Conservation (phyloP, 441 rosid species). For the Theobroma grandiflorum region DNA sequence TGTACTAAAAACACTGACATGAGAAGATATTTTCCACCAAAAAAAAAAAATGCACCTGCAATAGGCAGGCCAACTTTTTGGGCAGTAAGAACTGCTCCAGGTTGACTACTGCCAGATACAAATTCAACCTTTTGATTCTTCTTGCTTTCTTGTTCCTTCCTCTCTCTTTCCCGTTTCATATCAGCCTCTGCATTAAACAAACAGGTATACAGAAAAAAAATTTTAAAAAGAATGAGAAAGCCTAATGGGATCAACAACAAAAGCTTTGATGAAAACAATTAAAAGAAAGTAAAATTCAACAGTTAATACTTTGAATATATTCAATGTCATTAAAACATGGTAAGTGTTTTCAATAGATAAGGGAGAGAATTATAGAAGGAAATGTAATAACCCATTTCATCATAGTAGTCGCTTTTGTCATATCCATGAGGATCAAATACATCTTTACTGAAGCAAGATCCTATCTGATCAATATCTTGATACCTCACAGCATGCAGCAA, state of each 20-base stretch:
- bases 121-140: conserved; percentile 84
- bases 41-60: conserved; percentile 52
- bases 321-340: not conserved
- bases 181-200: conserved; percentile 63
- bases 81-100: conserved; percentile 57
- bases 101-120: conserved; percentile 68
- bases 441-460: conserved; percentile 94
- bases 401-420: conserved; percentile 82
- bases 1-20: not conserved
- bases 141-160: conserved; percentile 93
- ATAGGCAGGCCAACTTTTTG: conserved; percentile 71
- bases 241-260: not conserved
- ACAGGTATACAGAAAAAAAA: not conserved
- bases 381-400: conserved; percentile 71
- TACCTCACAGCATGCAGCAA: conserved; percentile 92
- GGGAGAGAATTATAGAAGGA: conserved; percentile 24
- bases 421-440: conserved; percentile 95
- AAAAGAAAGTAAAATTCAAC: conserved; percentile 16
- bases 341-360: conserved; percentile 8
- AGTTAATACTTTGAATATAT: conserved; percentile 9
- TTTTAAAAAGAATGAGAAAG: not conserved
- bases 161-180: conserved; percentile 84
- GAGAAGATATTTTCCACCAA: not conserved
- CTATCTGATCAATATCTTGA: conserved; percentile 94
- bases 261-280: conserved; percentile 11